These are phyloP conservation scores for Tagetes patula DNA, from an alignment of 129 eudicot species.

Conservation along the genomic window DNA sequence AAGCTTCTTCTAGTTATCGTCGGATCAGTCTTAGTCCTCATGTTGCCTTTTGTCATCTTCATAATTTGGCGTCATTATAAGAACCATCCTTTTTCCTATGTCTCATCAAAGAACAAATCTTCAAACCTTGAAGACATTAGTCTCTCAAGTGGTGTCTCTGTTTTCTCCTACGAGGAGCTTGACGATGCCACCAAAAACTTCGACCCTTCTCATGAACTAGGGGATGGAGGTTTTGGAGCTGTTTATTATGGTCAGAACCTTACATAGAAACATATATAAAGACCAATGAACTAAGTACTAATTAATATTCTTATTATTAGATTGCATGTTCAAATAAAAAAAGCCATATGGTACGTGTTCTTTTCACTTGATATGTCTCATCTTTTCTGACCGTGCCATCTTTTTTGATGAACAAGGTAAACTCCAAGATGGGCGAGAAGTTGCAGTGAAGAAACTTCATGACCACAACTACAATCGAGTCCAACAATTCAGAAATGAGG, in stretches of 20 bases:
- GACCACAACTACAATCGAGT: constrained; percentile 62
- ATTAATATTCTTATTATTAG: too few relatives aligned
- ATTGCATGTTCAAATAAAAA: not conserved
- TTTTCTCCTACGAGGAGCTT: constrained; percentile 55
- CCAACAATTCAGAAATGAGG: constrained; percentile 68
- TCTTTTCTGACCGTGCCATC: not conserved
- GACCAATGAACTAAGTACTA: too few relatives aligned
- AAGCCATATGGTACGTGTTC: not conserved
- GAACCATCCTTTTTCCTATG: constrained; percentile 20
- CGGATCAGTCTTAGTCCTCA: constrained; percentile 31
- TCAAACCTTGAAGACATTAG: constrained; percentile 33
- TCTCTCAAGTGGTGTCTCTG: constrained; percentile 41
- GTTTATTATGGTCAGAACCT: constrained; percentile 52
- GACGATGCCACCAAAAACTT: constrained; percentile 60
- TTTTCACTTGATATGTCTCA: not conserved
- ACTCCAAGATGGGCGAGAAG: constrained; percentile 73
- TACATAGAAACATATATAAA: too few relatives aligned
- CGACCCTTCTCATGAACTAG: constrained; percentile 46
- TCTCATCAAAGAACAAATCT: constrained; percentile 26
- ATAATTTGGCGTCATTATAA: constrained; percentile 32
- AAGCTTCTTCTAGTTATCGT: constrained; percentile 29
- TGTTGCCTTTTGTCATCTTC: constrained; percentile 24
- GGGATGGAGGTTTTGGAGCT: constrained; percentile 63
- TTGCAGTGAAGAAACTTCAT: constrained; percentile 73
- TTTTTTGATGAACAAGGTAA: constrained; percentile 43